phyloP scores from a whole-genome alignment of 345 rosid species.

The Aquilaria sinensis region DNA sequence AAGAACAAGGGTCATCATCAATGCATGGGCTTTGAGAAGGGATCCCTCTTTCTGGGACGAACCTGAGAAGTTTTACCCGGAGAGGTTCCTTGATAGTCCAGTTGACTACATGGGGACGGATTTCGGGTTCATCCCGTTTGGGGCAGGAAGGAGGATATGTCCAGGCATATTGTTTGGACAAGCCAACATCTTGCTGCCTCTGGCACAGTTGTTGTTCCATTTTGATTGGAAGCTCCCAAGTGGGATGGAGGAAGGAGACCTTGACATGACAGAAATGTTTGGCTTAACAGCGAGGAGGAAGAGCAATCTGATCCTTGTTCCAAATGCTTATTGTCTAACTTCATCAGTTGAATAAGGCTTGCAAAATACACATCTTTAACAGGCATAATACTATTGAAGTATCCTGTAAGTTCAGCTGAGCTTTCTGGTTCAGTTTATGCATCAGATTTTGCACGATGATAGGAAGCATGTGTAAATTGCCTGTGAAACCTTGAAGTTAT shows the following conservation, averaged over 20 bases:
- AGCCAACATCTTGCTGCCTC: slow-evolving; percentile 11
- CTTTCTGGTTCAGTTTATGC: no score
- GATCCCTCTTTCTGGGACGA: slow-evolving; percentile 21
- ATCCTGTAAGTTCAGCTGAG: no score
- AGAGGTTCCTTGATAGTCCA: slow-evolving; percentile 18
- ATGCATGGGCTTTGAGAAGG: slow-evolving; percentile 28
- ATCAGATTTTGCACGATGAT: no score
- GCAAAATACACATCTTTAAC: no score
- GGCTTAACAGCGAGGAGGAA: slow-evolving; percentile 9
- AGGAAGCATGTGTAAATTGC: no score
- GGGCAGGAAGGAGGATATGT: slow-evolving; percentile 27
- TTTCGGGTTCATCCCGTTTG: slow-evolving; percentile 25
- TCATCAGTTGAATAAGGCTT: background rate
- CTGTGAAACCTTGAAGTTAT: no score
- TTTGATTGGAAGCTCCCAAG: slow-evolving; percentile 23
- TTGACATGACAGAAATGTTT: slow-evolving; percentile 8
- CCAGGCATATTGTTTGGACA: slow-evolving; percentile 20
- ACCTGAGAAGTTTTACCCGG: slow-evolving; percentile 22
- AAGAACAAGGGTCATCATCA: slow-evolving; percentile 19
- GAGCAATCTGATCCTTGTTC: slow-evolving; percentile 7
- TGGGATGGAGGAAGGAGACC: slow-evolving; percentile 9
- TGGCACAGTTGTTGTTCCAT: slow-evolving; percentile 23
- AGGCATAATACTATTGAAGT: no score
- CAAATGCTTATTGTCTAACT: slow-evolving; percentile 7
- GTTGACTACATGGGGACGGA: slow-evolving; percentile 19